Base-by-base conservation (phyloP, 345 rosid genomes). In the Passiflora organensis region DNA sequence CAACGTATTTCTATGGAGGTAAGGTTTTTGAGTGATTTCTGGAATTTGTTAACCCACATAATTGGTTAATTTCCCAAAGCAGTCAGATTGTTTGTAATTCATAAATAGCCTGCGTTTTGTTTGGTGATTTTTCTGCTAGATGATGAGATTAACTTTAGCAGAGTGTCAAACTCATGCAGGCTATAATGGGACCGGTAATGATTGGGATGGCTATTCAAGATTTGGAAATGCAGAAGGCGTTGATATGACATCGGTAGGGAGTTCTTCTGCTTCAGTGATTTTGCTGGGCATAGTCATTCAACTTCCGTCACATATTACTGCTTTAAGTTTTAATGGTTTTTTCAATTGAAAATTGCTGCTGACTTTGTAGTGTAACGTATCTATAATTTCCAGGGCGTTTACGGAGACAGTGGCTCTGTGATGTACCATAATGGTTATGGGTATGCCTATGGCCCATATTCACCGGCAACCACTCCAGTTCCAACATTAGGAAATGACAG, bases 141-240 rank as follows among this genome's bases (percentile, higher is more conserved):
- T 28, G 34, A 28, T 28, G 34, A 8, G 34, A 28, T 28, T 28
- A 28, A 28, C 34, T 28, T 28, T 2, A 3, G 8, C 5, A 2
- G 17, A 51, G 53, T 19, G 47, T 67, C 10, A 55, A 34, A 2
- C 8, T 57, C 21, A 12, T 59, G 8, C 46, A 80, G 89, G 85
- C 24, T 82, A 68, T 49, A 78, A 82, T 56, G 95, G 82, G 22
- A 66, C 62, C 62, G 81, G 78, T 39, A 39, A 13, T 16, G 89
- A 84, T 13, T 89, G 95, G 95, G 84, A 74, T 48, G 95, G 85
- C 16, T 89, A 77, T 56, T 13, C 80, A 17, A 78, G 83, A 62
- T 84, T 76, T 56, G 38, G 58, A 1, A 79, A 69, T 60, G 60
- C 80, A 9, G 95, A 89, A 41, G 95, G 88, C 57, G 80, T 82